Base-by-base conservation (phyloP, 192 early-diverging fungal genomes). In the Coemansia sp. region DNA sequence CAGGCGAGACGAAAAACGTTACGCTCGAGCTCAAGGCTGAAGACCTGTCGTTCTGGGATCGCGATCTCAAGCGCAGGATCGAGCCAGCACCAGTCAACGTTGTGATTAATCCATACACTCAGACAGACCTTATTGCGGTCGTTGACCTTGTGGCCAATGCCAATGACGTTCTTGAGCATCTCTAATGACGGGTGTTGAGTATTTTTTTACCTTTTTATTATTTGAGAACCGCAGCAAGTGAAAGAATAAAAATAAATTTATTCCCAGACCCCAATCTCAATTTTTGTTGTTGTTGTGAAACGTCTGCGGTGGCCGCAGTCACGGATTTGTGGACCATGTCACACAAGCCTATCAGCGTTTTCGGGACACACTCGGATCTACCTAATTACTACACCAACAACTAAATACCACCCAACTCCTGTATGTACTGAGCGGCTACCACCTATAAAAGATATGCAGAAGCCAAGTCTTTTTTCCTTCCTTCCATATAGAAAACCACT, bases 1-100 rank as follows among this genome's bases (percentile, higher is more conserved):
- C 80, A 3, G 83, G 83, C 32, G 60, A 87, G 70, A 72, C 73
- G 29, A 73, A 78, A 63, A 64, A 71, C 2, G 81, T 86, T 30
- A 30, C 49, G 20, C 65, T 88, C 16, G 70, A 30, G 15, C 77
- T 88, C 29, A 67, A 43, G 22, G 73, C 80, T 3, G 70, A 78
- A 34, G 71, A 80, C 15, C 18, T 74, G 68, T 68, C 72, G 0
- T 80, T 80, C 60, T 80, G 77, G 77, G 72, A 70, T 34, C 10
- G 62, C 4, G 30, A 69, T 29, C 35, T 74, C 35, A 69, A 53
- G n/a, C 63, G 32, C 18, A 64, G 71, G 18, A 70, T 80, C 15
- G 77, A 74, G 65, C 71, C 72, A 1, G 64, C 71, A 1, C 68
- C 77, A 3, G 61, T 80, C 24, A 70, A 62, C 29, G 39, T 78